Percentiles rank a stretch among this genome's conserved stretches.
phyloP scores from a whole-genome alignment of 148 eudicot genomes.

The Arbutus unedo region DNA sequence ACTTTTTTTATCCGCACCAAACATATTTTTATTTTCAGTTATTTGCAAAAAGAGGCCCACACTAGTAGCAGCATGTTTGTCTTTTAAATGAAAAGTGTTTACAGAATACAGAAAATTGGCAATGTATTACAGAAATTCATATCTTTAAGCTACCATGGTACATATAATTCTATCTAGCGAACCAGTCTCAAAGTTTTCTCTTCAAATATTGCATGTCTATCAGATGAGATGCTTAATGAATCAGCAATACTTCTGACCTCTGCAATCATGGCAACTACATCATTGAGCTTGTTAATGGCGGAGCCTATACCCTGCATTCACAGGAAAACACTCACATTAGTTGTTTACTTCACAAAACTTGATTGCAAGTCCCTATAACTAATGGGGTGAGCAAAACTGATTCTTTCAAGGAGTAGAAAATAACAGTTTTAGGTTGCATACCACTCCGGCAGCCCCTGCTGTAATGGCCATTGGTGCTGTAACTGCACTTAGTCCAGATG shows the following conservation, averaged over 20 bases:
- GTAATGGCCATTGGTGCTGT: constrained; percentile 89
- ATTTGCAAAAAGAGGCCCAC: too few relatives aligned
- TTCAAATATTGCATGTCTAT: constrained; percentile 11
- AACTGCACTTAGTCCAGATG: constrained; percentile 82
- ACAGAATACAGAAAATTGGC: too few relatives aligned
- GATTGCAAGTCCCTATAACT: not conserved
- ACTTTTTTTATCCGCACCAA: too few relatives aligned
- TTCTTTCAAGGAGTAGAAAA: not conserved
- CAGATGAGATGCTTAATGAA: constrained; percentile 37
- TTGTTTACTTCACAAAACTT: not conserved
- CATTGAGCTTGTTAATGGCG: constrained; percentile 87
- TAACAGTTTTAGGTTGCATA: constrained; percentile 25
- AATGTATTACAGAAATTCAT: too few relatives aligned
- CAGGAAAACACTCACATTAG: not conserved
- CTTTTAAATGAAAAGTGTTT: too few relatives aligned
- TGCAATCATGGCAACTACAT: constrained; percentile 88
- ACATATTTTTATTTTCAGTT: too few relatives aligned
- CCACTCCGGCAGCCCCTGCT: constrained; percentile 96
- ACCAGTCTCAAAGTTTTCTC: constrained; percentile 21
- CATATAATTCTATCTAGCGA: not conserved
- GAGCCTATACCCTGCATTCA: constrained; percentile 79
- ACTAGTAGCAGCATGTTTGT: too few relatives aligned
- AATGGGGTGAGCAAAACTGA: not conserved
- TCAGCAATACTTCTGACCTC: constrained; percentile 75
- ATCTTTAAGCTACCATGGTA: not conserved